Evolutionary conservation across 257 asterid species (phyloP), one percentile per base, ranked within the genome.

Genomic region (Solanum etuberosum): DNA sequence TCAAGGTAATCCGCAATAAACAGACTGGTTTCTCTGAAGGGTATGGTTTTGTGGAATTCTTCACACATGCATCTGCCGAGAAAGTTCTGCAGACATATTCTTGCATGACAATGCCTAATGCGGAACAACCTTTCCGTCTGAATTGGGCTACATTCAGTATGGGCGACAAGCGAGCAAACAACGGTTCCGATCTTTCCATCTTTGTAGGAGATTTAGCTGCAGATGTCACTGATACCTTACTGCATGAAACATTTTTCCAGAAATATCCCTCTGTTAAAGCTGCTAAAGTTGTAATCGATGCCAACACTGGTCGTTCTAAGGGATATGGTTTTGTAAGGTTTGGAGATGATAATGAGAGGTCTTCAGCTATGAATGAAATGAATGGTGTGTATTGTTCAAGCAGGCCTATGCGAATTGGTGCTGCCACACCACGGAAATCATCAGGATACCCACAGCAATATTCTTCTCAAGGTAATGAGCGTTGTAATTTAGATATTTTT

Each of bases 131-230:
- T 82, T 96, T 96, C 90, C 98, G 98, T 73, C 87, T 96, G 90
- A 96, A 96, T 87, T 96, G 99, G 99, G 99, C 99, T 46, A 91
- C 98, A 83, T 96, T 95, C 89, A 96, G 99, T 97, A 93, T 92
- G 93, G 98, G 99, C 9, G 99, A 96, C 59, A 95, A 93, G 72
- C 95, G 96, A 31, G 86, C 98, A 29, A 96, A 93, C 84, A 94
- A 92, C 14, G 95, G 95, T 85, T 95, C 99, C 16, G 99, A 95
- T 89, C 96, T 94, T 76, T 95, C 98, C 15, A 94, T 96, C 88
- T 96, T 96, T 90, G 98, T 95, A 51, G 98, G 98, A 88, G 99
- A 96, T 90, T 92, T 95, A 91, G 98, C 98, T 71, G 92, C 98
- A 40, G 98, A 95, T 92, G 99, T 96, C 86, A 94, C 98, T 29